Evolutionary conservation across 2,329 filamentous ascomycete genomes (phyloP).

Genomic region (Verticillium dahliae): DNA sequence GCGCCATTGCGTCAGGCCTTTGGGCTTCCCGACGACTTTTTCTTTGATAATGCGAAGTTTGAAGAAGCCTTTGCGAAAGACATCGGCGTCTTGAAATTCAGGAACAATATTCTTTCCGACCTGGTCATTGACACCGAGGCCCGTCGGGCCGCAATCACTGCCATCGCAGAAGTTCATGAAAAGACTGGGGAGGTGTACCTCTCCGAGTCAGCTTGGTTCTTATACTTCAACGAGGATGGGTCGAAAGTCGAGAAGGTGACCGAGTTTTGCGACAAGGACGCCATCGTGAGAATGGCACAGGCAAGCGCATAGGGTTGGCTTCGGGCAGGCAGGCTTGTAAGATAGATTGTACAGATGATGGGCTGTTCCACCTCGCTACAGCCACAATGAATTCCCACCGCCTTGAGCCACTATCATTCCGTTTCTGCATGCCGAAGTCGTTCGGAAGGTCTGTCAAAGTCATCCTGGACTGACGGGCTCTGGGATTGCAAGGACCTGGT

Average conservation of each 20-base stretch:
- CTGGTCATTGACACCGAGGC: conserved; percentile 7
- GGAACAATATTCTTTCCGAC: neutral
- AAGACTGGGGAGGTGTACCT: neutral
- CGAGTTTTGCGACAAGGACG: conserved; percentile 29
- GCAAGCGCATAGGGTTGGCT: too few relatives aligned
- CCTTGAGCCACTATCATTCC: too few relatives aligned
- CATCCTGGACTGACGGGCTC: too few relatives aligned
- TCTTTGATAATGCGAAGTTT: neutral
- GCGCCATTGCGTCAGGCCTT: neutral
- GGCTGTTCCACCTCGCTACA: too few relatives aligned
- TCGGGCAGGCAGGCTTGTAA: too few relatives aligned
- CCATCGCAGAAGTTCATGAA: neutral
- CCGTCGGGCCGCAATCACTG: conserved; percentile 2
- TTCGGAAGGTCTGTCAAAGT: too few relatives aligned
- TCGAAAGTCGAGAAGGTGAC: conserved; percentile 4
- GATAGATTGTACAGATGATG: too few relatives aligned
- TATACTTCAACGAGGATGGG: conserved; percentile 5
- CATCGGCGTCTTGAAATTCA: neutral
- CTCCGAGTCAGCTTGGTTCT: neutral
- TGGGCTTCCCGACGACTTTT: neutral
- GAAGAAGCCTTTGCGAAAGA: neutral
- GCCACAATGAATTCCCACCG: too few relatives aligned
- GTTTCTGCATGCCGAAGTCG: too few relatives aligned
- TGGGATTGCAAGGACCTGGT: too few relatives aligned
- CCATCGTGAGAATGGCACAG: conserved; percentile 18